Conservation (phyloP, 108 stramenopile species). For the Cyclotella sp. region DNA sequence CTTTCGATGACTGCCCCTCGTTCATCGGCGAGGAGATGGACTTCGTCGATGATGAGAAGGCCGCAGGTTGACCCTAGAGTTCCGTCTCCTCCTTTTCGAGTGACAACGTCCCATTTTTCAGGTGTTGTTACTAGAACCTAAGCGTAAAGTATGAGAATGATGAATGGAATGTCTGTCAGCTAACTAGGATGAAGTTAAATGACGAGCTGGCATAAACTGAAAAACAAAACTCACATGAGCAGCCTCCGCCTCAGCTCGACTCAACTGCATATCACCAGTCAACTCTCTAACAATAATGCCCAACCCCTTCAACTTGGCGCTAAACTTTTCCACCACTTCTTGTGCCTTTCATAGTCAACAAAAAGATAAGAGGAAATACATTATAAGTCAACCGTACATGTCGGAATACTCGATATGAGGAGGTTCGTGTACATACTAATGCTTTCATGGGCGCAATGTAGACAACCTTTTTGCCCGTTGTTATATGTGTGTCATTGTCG, state of each 20-base stretch:
- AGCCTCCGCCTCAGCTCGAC: conserved; percentile 88
- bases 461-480: conserved; percentile 83
- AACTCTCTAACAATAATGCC: conserved; percentile 92
- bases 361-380: not conserved
- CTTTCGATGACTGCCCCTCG: conserved; percentile 99
- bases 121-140: conserved; percentile 81
- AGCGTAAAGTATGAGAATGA: conserved; percentile 4
- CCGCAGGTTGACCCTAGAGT: conserved; percentile 92
- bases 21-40: conserved; percentile 96
- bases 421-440: conserved; percentile 38
- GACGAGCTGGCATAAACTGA: conserved; percentile 35
- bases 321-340: conserved; percentile 98
- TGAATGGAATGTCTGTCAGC: not conserved
- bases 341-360: conserved; percentile 68
- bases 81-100: conserved; percentile 89
- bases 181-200: conserved; percentile 88
- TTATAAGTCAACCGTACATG: not conserved
- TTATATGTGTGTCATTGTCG: conserved; percentile 47
- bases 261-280: conserved; percentile 99
- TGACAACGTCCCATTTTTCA: conserved; percentile 90
- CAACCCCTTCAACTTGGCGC: conserved; percentile 86
- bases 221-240: conserved; percentile 93
- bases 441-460: conserved; percentile 99
- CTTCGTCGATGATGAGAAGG: conserved; percentile 98
- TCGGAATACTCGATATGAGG: too few species aligned